phyloP scores from a whole-genome alignment of 768 basidiomycete species.

The Hygrocybe coccinea region DNA sequence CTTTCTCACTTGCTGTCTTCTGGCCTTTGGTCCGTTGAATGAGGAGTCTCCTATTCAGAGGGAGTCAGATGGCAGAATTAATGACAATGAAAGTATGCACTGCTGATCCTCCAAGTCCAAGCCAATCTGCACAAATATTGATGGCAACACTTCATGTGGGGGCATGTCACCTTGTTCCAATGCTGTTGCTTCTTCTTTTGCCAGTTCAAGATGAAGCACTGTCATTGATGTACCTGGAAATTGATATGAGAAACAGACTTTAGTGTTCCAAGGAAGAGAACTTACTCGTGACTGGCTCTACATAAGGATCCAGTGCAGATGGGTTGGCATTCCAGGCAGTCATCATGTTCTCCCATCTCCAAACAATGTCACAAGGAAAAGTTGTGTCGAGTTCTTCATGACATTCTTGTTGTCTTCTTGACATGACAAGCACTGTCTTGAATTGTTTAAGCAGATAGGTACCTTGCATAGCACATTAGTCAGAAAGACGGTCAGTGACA shows the following conservation, averaged over 20 bases:
- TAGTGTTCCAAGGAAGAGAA: not conserved
- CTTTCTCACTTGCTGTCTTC: not conserved
- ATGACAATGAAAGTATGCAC: not conserved
- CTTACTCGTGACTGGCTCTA: conserved; percentile 1
- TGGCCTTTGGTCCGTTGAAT: not conserved
- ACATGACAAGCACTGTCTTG: not conserved
- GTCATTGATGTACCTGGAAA: not conserved
- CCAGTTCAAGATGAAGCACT: not conserved
- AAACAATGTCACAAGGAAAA: not conserved
- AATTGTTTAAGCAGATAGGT: not conserved
- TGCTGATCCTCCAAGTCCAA: conserved; percentile 11
- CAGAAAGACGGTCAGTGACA: not conserved
- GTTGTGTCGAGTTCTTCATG: not conserved
- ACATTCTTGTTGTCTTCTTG: not conserved
- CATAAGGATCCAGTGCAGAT: not conserved
- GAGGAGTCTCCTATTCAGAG: not conserved
- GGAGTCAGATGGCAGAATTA: not conserved
- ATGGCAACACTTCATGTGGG: not conserved
- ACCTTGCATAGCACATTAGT: not conserved
- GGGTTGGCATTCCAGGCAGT: not conserved
- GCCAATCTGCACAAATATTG: conserved; percentile 2
- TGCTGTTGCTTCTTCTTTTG: not conserved
- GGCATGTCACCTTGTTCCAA: not conserved
- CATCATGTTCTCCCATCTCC: conserved; percentile 3
- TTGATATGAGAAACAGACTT: too few relatives aligned